Evolutionary conservation across 768 basidiomycete species (phyloP).

Genomic region (Neoboletus brunneissimus): DNA sequence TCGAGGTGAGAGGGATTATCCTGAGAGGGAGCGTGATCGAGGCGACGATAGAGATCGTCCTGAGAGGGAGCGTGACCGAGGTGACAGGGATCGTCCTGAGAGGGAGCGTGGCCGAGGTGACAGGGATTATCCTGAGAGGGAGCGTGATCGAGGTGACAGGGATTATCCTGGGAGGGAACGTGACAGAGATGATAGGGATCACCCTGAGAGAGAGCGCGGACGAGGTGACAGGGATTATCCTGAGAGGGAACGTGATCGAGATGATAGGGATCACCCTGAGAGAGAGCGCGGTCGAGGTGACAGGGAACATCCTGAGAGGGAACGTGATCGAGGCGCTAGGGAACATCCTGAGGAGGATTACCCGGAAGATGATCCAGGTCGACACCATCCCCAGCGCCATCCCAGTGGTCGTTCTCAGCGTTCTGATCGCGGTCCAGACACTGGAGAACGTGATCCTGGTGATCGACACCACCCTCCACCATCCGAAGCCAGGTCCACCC

Average conservation of each 20-base stretch:
- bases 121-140: neutral
- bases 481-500: conserved; percentile 7
- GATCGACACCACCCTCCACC: conserved; percentile 11
- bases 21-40: too few relatives aligned
- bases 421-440: conserved; percentile 5
- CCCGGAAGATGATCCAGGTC: conserved; percentile 15
- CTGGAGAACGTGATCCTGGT: conserved; percentile 14
- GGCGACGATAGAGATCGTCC: too few relatives aligned
- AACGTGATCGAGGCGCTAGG: neutral
- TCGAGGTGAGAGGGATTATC: neutral
- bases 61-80: too few relatives aligned
- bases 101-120: neutral
- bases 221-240: neutral
- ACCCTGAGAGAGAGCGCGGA: neutral
- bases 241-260: too few relatives aligned
- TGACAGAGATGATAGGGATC: too few relatives aligned
- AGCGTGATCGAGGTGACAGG: too few relatives aligned
- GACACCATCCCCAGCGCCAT: conserved; percentile 1
- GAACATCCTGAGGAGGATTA: neutral
- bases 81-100: too few relatives aligned
- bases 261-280: too few relatives aligned
- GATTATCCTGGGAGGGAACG: too few relatives aligned
- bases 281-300: too few relatives aligned
- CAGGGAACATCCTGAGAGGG: too few relatives aligned
- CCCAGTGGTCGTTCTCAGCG: conserved; percentile 16